Base-by-base conservation (phyloP, 2,329 filamentous ascomycete species). In the Cyphellophora europaea region DNA sequence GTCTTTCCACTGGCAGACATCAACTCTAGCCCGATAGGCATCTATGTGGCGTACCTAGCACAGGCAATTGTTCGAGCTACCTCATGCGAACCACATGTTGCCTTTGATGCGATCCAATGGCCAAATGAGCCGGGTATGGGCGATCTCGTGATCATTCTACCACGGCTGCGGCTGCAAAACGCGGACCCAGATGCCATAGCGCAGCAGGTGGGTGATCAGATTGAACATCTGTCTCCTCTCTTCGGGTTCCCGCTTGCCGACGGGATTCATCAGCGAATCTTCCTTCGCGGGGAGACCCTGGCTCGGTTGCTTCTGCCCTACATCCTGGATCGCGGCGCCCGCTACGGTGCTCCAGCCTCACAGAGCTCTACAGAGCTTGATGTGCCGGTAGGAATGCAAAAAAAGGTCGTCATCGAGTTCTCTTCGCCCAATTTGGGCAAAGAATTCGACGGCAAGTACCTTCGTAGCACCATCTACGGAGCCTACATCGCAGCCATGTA, bases 351-450 rank as follows among this genome's bases (percentile, higher is more conserved):
- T 8, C 21, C 21, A 8, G 21, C n/a, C 8, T 25, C 21, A 8
- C 70, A 68, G 55, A 80, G 82, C 58, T 62, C 62, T 15, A 65
- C 64, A 38, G 57, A 74, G 19, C 8, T n/a, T 8, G n/a, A 25
- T n/a, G 21, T 25, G 8, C n/a, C n/a, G n/a, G n/a, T n/a, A n/a
- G 79, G 78, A 5, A 62, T 79, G 21, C 69, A 67, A 45, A 66
- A 66, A 49, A 84, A 84, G 67, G 72, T 77, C 27, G 73, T 91
- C 33, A 72, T 91, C 49, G 84, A 91, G 53, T 91, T 89, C 59
- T 86, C 80, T 5, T 87, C 81, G 5, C 84, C 85, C 33, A 91
- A 91, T 56, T 87, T 91, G 40, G 84, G 84, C 30, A 89, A 89
- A 61, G 83, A 79, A 14, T 86, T 87, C 59, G 77, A 83, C 52